A percentile compares a stretch with the other conserved stretches of the same genome.
phyloP scores from a whole-genome alignment of 2,329 filamentous ascomycete genomes.

The Stachybotrys echinatus region DNA sequence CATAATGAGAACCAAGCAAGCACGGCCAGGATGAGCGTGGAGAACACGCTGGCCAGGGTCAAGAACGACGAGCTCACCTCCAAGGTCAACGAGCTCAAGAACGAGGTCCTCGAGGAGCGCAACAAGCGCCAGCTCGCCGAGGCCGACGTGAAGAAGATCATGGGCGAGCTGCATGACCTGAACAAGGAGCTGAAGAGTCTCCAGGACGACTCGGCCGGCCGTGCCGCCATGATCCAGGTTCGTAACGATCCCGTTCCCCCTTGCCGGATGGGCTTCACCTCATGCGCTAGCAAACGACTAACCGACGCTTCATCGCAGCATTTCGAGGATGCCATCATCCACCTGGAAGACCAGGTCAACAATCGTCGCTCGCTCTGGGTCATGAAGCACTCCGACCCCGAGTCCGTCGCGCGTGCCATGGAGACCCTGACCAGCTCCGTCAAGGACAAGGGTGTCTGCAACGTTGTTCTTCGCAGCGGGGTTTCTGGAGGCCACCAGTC shows the following conservation, averaged over 20 bases:
- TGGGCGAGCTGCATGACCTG: slow-evolving; percentile 20
- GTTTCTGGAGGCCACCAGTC: slow-evolving; percentile 15
- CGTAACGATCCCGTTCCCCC: neutral
- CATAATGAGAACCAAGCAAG: slow-evolving; percentile 32
- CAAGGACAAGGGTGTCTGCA: no score
- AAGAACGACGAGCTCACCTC: slow-evolving; percentile 25
- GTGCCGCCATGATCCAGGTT: slow-evolving; percentile 25
- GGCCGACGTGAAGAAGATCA: slow-evolving; percentile 17
- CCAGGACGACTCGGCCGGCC: slow-evolving; percentile 18
- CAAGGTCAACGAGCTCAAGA: slow-evolving; percentile 22
- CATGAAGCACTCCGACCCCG: slow-evolving; percentile 25
- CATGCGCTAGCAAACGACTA: no score
- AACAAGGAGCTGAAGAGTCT: slow-evolving; percentile 20
- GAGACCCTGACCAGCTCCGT: slow-evolving; percentile 23
- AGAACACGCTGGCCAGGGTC: slow-evolving; percentile 29
- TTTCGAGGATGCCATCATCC: slow-evolving; percentile 24
- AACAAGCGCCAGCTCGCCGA: slow-evolving; percentile 22
- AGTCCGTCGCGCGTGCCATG: slow-evolving; percentile 23
- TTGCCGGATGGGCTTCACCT: neutral
- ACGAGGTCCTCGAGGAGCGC: slow-evolving; percentile 23
- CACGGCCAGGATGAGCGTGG: slow-evolving; percentile 31
- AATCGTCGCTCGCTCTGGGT: slow-evolving; percentile 28
- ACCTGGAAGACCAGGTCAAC: slow-evolving; percentile 30
- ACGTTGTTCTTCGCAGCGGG: neutral
- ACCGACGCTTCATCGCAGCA: slow-evolving; percentile 11